A percentile compares a stretch with the other conserved stretches of the same genome.
These are phyloP conservation scores for Colletotrichum sp. DNA, from an alignment of 2,329 filamentous ascomycete species.

Conservation along the genomic window DNA sequence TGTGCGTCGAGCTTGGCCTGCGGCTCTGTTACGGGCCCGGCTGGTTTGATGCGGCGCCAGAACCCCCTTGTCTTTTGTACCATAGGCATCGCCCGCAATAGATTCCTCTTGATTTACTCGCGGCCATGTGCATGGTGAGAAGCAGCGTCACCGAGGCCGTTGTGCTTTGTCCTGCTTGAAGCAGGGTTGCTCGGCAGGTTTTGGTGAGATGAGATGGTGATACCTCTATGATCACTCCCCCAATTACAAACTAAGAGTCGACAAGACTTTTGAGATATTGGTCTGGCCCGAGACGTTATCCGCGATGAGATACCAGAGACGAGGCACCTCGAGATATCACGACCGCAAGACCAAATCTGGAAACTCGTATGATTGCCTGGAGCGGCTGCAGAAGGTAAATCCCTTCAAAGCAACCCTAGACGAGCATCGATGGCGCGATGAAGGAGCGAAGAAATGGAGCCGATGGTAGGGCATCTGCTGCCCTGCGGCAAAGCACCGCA, in stretches of 20 bases:
- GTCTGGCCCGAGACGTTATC: rapidly evolving
- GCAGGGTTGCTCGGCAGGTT: neutral
- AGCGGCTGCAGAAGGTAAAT: neutral
- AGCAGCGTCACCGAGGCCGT: neutral
- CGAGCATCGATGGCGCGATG: neutral
- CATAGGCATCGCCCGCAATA: conserved; percentile 25
- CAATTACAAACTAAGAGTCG: neutral
- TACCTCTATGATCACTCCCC: neutral
- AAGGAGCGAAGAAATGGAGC: neutral
- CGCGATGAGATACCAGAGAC: neutral
- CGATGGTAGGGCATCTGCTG: neutral
- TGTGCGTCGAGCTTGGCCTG: neutral
- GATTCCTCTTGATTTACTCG: conserved; percentile 20
- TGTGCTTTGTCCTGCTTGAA: neutral
- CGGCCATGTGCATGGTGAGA: neutral
- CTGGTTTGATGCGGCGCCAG: neutral
- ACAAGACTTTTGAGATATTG: rapidly evolving
- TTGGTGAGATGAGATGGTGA: neutral
- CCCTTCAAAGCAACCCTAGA: neutral
- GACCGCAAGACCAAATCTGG: neutral
- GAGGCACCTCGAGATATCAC: neutral
- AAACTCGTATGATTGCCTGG: neutral
- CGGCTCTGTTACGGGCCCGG: neutral
- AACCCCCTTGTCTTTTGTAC: conserved; percentile 21
- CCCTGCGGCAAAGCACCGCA: neutral